phyloP scores from a whole-genome alignment of 169 alveolate genomes.

The Eimeria necatrix region DNA sequence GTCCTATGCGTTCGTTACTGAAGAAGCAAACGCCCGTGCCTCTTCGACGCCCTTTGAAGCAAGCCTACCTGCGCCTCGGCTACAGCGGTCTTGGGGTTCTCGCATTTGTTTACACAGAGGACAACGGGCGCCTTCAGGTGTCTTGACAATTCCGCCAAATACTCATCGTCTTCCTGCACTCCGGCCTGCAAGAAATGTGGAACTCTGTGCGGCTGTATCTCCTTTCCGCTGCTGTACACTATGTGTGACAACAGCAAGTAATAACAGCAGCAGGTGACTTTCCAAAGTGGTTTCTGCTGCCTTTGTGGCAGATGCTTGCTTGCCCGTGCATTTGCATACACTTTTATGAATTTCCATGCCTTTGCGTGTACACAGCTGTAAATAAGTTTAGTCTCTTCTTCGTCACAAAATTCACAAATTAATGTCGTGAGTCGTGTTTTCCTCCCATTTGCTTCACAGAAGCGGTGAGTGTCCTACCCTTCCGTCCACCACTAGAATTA shows the following conservation, averaged over 20 bases:
- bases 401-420: too few species aligned
- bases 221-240: too few species aligned
- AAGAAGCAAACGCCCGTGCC: too few species aligned
- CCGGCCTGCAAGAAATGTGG: constrained; percentile 19
- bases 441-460: not conserved
- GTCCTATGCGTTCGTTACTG: too few species aligned
- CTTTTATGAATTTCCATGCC: not conserved
- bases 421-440: too few species aligned
- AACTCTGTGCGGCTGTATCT: too few species aligned
- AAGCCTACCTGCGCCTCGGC: constrained; percentile 57
- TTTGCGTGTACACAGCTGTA: not conserved
- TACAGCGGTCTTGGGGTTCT: constrained; percentile 16
- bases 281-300: too few species aligned
- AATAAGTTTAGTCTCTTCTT: too few species aligned
- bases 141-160: constrained; percentile 22
- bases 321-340: not conserved
- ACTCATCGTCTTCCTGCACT: constrained; percentile 53
- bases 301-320: too few species aligned
- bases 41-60: too few species aligned
- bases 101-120: constrained; percentile 65
- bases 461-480: not conserved
- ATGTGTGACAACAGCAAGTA: too few species aligned
- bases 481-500: constrained; percentile 72
- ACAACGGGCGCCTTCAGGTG: constrained; percentile 53
- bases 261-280: too few species aligned